A percentile compares a stretch with the other conserved stretches of the same genome.
Evolutionary conservation across 176 grass and related monocot species (phyloP).

Genomic region (Eremochloa ophiuroides): DNA sequence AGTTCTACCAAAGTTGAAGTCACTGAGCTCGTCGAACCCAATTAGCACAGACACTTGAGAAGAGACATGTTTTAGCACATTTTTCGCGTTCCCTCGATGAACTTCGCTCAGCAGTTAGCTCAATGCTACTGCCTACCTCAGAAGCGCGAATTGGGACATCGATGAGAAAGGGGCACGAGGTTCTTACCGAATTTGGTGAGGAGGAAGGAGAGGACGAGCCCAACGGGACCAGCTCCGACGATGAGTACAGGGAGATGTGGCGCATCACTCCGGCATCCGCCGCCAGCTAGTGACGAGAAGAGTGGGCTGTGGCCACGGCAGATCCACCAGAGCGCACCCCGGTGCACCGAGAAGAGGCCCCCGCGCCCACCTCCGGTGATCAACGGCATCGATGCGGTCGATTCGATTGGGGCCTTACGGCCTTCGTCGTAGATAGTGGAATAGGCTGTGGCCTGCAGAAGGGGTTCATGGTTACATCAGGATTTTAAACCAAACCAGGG

Average conservation of each 20-base stretch:
- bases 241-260: constrained; percentile 78
- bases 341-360: constrained; percentile 7
- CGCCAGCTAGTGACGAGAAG: constrained; percentile 25
- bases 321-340: background rate
- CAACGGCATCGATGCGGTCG: constrained; percentile 12
- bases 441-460: background rate
- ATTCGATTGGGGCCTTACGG: background rate
- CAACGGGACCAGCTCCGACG: constrained; percentile 88
- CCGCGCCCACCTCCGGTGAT: constrained; percentile 22
- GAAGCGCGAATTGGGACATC: background rate
- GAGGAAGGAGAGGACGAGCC: constrained; percentile 86
- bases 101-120: background rate
- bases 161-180: background rate
- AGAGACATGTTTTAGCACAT: background rate
- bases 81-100: background rate
- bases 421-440: background rate
- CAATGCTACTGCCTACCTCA: background rate
- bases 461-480: constrained; percentile 23
- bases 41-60: too few relatives aligned
- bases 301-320: background rate
- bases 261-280: background rate
- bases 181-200: constrained; percentile 78
- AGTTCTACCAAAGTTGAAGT: background rate
- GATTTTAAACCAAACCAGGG: too few relatives aligned
- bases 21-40: too few relatives aligned